These are phyloP conservation scores for Mycothermus thermophilus DNA, from an alignment of 495 filamentous ascomycete species.

Conservation along the genomic window DNA sequence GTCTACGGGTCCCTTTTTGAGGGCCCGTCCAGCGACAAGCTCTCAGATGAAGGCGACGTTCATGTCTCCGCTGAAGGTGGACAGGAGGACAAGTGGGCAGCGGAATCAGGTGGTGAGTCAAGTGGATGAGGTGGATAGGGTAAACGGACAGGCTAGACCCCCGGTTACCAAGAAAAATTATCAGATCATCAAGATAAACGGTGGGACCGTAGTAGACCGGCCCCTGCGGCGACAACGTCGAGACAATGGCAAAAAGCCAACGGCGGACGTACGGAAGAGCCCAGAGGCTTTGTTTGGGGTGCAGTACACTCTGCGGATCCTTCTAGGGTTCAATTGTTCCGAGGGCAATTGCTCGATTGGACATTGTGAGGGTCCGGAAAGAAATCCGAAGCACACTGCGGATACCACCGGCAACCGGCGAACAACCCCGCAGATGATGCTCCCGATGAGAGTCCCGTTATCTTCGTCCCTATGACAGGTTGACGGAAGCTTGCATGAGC, in stretches of 20 bases:
- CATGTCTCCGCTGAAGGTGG: slow-evolving; percentile 1
- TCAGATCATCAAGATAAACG: slow-evolving; percentile 11
- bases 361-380: no score
- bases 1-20: slow-evolving; percentile 4
- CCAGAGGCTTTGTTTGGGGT: background rate
- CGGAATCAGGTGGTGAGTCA: slow-evolving; percentile 8
- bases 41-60: background rate
- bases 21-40: slow-evolving; percentile 1
- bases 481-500: no score
- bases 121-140: background rate
- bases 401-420: no score
- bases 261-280: background rate
- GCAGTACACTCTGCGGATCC: no score
- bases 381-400: no score
- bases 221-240: background rate
- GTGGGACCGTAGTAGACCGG: background rate
- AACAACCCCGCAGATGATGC: no score
- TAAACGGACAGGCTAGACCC: background rate
- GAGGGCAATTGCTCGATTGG: no score
- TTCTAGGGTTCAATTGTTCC: no score
- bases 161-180: slow-evolving; percentile 7
- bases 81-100: background rate
- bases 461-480: no score
- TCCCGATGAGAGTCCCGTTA: no score
- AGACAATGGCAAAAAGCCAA: background rate